Evolutionary conservation across 2,329 filamentous ascomycete species (phyloP), one percentile per base, ranked within the genome.

Genomic region (Verticillium klebahnii): DNA sequence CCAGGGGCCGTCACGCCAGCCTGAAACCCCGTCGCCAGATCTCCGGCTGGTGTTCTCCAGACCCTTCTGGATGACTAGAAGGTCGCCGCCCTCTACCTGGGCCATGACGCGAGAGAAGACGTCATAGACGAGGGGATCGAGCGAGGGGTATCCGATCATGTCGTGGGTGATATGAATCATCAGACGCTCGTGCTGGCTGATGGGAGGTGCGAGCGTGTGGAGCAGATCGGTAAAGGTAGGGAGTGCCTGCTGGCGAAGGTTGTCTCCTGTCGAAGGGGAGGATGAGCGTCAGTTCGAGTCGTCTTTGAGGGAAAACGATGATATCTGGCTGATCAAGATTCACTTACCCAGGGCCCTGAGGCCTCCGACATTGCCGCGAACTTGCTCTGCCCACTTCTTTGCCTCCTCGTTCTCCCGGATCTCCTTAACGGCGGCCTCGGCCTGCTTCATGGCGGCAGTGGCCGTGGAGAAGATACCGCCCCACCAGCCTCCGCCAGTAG

Each of bases 131-230:
- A 97, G 85, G 19, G 94, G 93, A 73, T 98, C 94, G 68, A 99
- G 87, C 19, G 92, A 94, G 2, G 95, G 95, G 74, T 99, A 99
- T 68, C 92, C 92, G 68, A 93, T 88, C 54, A 99, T 86, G 75
- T 98, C 95, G 80, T 99, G 95, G 9, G 94, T 97, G 66, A 95
- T 96, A 79, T 99, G 95, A 70, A 99, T 98, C 70, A 96, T 90
- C 8, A 99, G 89, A 58, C 94, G 91, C 78, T 99, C 95, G 77
- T 99, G 95, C 9, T 94, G 95, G 61, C 93, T 93, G 71, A 99
- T 99, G 12, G 95, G 95, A 56, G 95, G 95, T 0, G 95, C 95
- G 66, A 99, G 88, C 31, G 93, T 97, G 75, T 98, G 92, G 65
- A 99, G 86, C 70, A 99, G 90, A 71, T 93, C 92, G 73, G 93